Evolutionary conservation across 495 filamentous ascomycete species (phyloP), one percentile per base, ranked within the genome.

Genomic region (Glutinoglossum americanum): DNA sequence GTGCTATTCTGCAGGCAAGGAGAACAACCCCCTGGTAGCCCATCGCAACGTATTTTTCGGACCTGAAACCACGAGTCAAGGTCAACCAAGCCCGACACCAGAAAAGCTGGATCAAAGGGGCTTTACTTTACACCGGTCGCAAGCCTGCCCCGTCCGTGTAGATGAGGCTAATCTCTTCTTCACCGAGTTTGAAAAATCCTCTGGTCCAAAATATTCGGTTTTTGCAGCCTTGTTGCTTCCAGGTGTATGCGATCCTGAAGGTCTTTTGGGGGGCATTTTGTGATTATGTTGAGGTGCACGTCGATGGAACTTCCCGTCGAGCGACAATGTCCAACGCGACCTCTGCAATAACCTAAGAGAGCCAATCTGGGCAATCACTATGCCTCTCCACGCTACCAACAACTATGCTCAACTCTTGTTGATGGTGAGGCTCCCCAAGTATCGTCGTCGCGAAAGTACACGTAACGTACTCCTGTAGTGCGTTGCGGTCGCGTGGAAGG

Each of bases 81-180:
- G 32, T 11, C 32, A 11, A 51, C 33, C 37, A 62, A 32, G 41
- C 47, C 27, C 28, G 44, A 45, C 17, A 45, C 25, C 19, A 15
- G 56, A 26, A 13, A 15, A 17, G n/a, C n/a, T 5, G 9, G 8
- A 30, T 11, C 30, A 15, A 28, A 33, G 10, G 44, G 10, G 44
- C 76, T 59, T 4, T 71, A 89, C 87, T 75, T 88, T 88, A 74
- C 89, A 95, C 54, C 89, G 76, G 64, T 94, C 89, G 74, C 89
- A 95, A 4, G 89, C 89, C 66, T 92, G 87, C 3, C 85, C 84
- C 0, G 85, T 92, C 19, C 87, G 75, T 21, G 76, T 80, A 54
- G 80, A 81, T 21, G 74, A 75, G 59, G 74, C 73, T 54, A 81
- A 68, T 63, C 77, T 78, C 68, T 76, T 80, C 71, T 77, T 80